Conservation (phyloP, 2,329 filamentous ascomycete species). For the Verticillium nubilum region DNA sequence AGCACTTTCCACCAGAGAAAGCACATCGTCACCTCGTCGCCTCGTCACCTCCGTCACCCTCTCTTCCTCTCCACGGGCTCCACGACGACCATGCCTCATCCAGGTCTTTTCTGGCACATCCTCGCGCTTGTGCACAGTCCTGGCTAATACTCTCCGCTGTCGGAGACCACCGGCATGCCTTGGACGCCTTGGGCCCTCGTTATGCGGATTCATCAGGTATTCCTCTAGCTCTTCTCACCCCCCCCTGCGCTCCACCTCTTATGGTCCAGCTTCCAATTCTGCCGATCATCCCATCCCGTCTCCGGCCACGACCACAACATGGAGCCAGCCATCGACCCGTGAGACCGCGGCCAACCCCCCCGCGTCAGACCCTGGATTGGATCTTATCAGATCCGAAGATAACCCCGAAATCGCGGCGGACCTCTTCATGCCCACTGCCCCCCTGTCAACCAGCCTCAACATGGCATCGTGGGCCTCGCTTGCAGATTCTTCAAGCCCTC, state of each 20-base stretch:
- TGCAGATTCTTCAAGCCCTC: background rate
- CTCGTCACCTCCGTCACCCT: background rate
- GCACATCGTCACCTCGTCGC: background rate
- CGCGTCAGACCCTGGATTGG: slow-evolving; percentile 11
- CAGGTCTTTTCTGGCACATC: background rate
- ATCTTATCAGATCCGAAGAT: slow-evolving; percentile 53
- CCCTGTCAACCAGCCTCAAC: background rate
- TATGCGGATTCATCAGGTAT: too few relatives aligned
- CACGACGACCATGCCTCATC: background rate
- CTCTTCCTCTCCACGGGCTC: background rate
- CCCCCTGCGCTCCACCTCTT: background rate
- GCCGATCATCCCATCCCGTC: background rate
- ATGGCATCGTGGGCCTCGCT: background rate
- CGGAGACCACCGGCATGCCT: background rate
- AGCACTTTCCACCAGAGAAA: background rate
- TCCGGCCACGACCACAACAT: background rate
- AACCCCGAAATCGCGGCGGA: slow-evolving; percentile 23
- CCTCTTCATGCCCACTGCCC: background rate
- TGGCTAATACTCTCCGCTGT: background rate
- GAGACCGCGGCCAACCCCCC: background rate
- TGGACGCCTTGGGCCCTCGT: background rate
- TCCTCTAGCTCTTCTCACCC: background rate
- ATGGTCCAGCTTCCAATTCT: background rate
- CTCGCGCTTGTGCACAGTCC: background rate
- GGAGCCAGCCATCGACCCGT: background rate